Evolutionary conservation across 768 basidiomycete species (phyloP).

Genomic region (Multifurca ochricompacta): DNA sequence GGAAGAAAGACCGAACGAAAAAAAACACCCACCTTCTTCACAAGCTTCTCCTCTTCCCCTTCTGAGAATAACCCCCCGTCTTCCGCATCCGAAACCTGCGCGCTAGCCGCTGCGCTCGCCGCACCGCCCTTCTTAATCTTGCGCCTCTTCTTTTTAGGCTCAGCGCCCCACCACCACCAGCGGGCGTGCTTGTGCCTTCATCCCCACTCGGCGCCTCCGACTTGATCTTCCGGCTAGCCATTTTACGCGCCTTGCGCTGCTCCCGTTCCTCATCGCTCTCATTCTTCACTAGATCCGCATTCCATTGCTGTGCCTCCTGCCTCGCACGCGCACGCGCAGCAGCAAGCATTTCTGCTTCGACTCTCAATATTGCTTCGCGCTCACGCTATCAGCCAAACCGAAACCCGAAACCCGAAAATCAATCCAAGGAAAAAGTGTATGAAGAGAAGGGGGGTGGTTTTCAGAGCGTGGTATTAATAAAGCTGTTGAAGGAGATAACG

Average conservation of each 20-base stretch:
- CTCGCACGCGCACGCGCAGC: conserved; percentile 68
- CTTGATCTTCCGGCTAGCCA: conserved; percentile 42
- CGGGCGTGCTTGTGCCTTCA: conserved; percentile 41
- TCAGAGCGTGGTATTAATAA: background rate
- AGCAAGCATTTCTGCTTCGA: conserved; percentile 69
- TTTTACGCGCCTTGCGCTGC: conserved; percentile 45
- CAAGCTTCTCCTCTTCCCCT: conserved; percentile 54
- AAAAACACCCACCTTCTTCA: conserved; percentile 55
- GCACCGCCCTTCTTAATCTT: conserved; percentile 52
- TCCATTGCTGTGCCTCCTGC: conserved; percentile 78
- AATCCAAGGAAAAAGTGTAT: too few species aligned
- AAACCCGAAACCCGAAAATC: too few species aligned
- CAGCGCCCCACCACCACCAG: conserved; percentile 22
- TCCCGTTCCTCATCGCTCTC: conserved; percentile 78
- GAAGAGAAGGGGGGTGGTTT: background rate
- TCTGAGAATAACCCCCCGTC: conserved; percentile 64
- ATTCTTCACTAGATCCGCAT: conserved; percentile 48
- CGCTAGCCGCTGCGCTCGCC: conserved; percentile 35
- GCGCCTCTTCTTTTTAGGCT: conserved; percentile 61
- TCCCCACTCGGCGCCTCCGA: conserved; percentile 25
- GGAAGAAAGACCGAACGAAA: background rate
- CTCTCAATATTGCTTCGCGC: conserved; percentile 55
- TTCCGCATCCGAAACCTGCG: conserved; percentile 47
- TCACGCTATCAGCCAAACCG: conserved; percentile 36
- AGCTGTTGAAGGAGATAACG: conserved; percentile 24